Base-by-base conservation (phyloP, 73 alveolate species). In the Breviolum minutum region DNA sequence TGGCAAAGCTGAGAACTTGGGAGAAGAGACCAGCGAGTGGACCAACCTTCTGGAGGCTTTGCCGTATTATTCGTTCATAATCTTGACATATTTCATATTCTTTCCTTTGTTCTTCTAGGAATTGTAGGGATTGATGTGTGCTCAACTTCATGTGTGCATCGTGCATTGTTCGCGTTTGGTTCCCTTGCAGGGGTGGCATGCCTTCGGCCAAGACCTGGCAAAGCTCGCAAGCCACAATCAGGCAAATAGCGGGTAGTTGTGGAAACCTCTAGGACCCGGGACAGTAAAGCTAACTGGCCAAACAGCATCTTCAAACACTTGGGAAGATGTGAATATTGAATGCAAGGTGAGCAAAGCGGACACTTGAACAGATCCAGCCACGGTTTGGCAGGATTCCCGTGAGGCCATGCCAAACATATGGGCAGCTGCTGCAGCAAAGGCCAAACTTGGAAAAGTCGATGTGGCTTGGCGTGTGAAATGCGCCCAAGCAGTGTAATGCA, bases 171-270 rank as follows among this genome's bases (percentile, higher is more conserved):
- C 40, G 26, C 26, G 6, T 10, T 32, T 48, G 14, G 54, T 8
- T 40, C 2, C 54, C 54, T 80, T 32, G 73, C 92, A 83, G 92
- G 94, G 94, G 62, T 86, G 94, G 94, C 80, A 86, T 1, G 40
- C 29, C 24, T n/a, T 86, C 63, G 22, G 63, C 40, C 80, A 86
- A 27, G 94, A 86, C 80, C 26, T 86, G 77, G 62, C 29, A 1
- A 20, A 83, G 26, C 76, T 83, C 12, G 19, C 92, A 19, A 12
- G 88, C 88, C 88, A 80, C 64, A 83, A 83, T 26, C 92, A 83
- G 92, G 88, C 88, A 27, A 17, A 8, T 30, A 17, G 81, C 81
- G 40, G 10, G 12, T 20, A 4, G 26, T 20, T 71, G 54, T 40
- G 54, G 26, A 71, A 71, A 71, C 32, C 26, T n/a, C 0, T 30